Evolutionary conservation across 768 basidiomycete species (phyloP).

Genomic region (Boletus subparvulus): DNA sequence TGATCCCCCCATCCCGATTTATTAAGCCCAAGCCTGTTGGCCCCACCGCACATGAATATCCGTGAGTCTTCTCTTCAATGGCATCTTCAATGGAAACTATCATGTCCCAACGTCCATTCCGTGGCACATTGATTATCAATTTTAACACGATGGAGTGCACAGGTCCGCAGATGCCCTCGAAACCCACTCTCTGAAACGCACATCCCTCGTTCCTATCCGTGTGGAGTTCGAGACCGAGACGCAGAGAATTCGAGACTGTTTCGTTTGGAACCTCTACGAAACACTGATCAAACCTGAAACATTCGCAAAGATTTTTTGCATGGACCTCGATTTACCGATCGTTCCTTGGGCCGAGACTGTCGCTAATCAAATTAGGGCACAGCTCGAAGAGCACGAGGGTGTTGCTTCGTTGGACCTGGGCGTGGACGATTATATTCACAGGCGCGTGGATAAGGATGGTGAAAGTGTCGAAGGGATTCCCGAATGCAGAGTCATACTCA

Average conservation of each 20-base stretch:
- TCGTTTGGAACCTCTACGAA: constrained; percentile 95
- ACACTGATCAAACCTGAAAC: constrained; percentile 77
- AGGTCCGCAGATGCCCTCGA: constrained; percentile 68
- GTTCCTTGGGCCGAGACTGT: constrained; percentile 73
- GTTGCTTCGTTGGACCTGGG: constrained; percentile 77
- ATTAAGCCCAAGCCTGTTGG: constrained; percentile 59
- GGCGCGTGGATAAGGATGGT: constrained; percentile 13
- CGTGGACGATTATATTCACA: constrained; percentile 30
- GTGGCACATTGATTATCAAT: constrained; percentile 14
- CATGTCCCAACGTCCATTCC: constrained; percentile 14
- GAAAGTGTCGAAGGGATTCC: constrained; percentile 64
- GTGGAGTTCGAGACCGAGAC: constrained; percentile 94
- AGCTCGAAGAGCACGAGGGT: constrained; percentile 86
- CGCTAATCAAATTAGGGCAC: constrained; percentile 83
- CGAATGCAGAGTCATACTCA: constrained; percentile 81
- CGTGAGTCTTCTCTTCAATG: constrained; percentile 51
- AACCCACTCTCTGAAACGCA: constrained; percentile 52
- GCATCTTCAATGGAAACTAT: constrained; percentile 3
- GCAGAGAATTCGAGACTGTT: constrained; percentile 89
- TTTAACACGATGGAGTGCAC: constrained; percentile 21
- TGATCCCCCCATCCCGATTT: constrained; percentile 77
- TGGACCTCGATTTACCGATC: constrained; percentile 77
- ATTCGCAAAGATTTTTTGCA: constrained; percentile 86
- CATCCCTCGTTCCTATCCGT: constrained; percentile 82
- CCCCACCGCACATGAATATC: constrained; percentile 68